These are phyloP conservation scores for Vinca minor DNA, from an alignment of 257 asterid species.

Conservation along the genomic window DNA sequence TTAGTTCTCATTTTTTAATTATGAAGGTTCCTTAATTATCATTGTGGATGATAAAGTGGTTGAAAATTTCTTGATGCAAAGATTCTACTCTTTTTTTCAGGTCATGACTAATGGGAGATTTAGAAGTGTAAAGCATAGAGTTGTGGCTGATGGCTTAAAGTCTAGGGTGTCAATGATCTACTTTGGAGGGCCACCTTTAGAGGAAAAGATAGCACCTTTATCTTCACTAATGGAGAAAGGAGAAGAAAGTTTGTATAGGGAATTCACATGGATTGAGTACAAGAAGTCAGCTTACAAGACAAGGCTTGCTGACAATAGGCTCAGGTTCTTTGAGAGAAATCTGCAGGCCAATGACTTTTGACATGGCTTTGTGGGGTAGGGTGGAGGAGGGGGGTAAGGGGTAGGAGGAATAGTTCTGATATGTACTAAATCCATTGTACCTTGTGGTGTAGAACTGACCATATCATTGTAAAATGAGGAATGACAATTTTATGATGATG, in stretches of 20 bases:
- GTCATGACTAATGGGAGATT: constrained; percentile 57
- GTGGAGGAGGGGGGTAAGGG: background rate
- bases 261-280: constrained; percentile 67
- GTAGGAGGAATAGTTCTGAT: too few species aligned
- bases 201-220: constrained; percentile 37
- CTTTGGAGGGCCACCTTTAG: constrained; percentile 60
- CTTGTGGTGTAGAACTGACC: too few species aligned
- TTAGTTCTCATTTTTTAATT: background rate
- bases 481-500: too few species aligned
- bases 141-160: constrained; percentile 26
- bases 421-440: too few species aligned
- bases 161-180: constrained; percentile 56
- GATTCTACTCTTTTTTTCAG: constrained; percentile 18
- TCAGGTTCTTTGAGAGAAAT: constrained; percentile 31
- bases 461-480: too few species aligned
- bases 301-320: constrained; percentile 49
- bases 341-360: constrained; percentile 5
- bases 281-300: constrained; percentile 56
- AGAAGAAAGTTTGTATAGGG: constrained; percentile 48
- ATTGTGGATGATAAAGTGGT: constrained; percentile 32
- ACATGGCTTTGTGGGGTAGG: background rate
- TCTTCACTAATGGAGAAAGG: constrained; percentile 42
- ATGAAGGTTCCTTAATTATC: constrained; percentile 13
- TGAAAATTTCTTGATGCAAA: constrained; percentile 1
- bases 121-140: constrained; percentile 60